A percentile compares a stretch with the other conserved stretches of the same genome.
Evolutionary conservation across 2,329 filamentous ascomycete species (phyloP).

Genomic region (Nemania serpens): DNA sequence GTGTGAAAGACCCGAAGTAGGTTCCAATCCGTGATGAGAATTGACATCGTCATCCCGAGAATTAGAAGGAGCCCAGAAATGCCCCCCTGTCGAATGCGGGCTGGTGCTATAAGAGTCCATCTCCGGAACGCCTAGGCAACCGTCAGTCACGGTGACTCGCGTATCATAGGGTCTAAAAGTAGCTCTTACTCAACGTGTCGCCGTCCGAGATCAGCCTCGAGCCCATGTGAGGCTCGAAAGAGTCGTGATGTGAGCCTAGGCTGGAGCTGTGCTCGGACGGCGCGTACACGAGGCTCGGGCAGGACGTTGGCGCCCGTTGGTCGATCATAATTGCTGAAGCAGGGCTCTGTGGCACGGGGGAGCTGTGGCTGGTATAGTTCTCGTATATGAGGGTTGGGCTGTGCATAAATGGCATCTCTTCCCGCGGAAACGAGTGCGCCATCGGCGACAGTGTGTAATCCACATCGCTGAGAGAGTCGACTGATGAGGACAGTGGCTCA

Average conservation of each 20-base stretch:
- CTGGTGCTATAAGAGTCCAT: slow-evolving; percentile 58
- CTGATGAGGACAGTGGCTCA: slow-evolving; percentile 57
- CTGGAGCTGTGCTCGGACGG: slow-evolving; percentile 65
- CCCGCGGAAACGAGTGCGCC: slow-evolving; percentile 57
- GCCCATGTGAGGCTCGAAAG: slow-evolving; percentile 60
- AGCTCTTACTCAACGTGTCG: slow-evolving; percentile 60
- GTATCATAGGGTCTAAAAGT: slow-evolving; percentile 33
- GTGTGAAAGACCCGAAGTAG: slow-evolving; percentile 55
- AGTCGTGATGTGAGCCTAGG: slow-evolving; percentile 63
- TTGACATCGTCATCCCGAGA: slow-evolving; percentile 51
- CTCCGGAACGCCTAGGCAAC: slow-evolving; percentile 54
- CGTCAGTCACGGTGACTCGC: slow-evolving; percentile 38
- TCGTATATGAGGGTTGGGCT: slow-evolving; percentile 64
- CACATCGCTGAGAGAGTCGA: slow-evolving; percentile 65
- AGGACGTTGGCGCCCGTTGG: slow-evolving; percentile 62
- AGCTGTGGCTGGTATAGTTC: slow-evolving; percentile 57
- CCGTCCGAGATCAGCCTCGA: slow-evolving; percentile 60
- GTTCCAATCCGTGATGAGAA: slow-evolving; percentile 46
- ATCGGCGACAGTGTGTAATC: slow-evolving; percentile 62
- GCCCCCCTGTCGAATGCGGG: slow-evolving; percentile 50
- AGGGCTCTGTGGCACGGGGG: slow-evolving; percentile 61
- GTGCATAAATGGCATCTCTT: slow-evolving; percentile 61
- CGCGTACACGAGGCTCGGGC: slow-evolving; percentile 64
- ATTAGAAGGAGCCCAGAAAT: slow-evolving; percentile 53
- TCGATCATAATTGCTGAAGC: slow-evolving; percentile 60